phyloP scores from a whole-genome alignment of 441 rosid genomes.

The Adansonia grandidieri region DNA sequence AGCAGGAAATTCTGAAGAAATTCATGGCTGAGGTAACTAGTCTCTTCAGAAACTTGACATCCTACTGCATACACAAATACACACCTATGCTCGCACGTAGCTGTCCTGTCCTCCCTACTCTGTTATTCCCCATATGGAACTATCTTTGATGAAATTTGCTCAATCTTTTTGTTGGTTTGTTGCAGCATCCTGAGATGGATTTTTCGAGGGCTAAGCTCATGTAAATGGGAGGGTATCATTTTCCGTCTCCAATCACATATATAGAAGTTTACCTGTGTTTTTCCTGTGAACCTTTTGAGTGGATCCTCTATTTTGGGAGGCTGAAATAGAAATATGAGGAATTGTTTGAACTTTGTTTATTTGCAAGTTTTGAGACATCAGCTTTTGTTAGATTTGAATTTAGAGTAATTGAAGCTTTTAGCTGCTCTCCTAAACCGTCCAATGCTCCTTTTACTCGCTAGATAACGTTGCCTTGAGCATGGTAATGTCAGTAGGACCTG shows the following conservation, averaged over 20 bases:
- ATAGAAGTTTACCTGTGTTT: not conserved
- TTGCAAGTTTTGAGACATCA: too few relatives aligned
- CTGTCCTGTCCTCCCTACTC: not conserved
- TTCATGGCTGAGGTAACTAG: conserved; percentile 83
- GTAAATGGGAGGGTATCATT: conserved; percentile 23
- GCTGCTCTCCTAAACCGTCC: not conserved
- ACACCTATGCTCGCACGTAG: not conserved
- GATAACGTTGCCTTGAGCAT: not conserved
- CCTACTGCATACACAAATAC: not conserved
- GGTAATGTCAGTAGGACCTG: not conserved
- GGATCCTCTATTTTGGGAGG: not conserved
- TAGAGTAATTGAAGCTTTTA: not conserved
- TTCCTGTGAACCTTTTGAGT: not conserved
- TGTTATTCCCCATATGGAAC: not conserved
- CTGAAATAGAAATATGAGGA: not conserved
- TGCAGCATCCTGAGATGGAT: conserved; percentile 99
- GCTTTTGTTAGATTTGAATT: not conserved
- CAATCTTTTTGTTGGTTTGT: not conserved
- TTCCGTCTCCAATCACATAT: not conserved
- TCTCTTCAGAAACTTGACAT: not conserved
- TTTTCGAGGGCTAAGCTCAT: conserved; percentile 75
- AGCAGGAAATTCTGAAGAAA: conserved; percentile 89
- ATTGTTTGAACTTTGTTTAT: conserved; percentile 7
- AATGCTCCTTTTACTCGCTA: not conserved
- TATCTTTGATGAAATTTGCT: conserved; percentile 1